These are phyloP conservation scores for Fusarium sp. DNA, from an alignment of 2,329 filamentous ascomycete species.

Conservation along the genomic window DNA sequence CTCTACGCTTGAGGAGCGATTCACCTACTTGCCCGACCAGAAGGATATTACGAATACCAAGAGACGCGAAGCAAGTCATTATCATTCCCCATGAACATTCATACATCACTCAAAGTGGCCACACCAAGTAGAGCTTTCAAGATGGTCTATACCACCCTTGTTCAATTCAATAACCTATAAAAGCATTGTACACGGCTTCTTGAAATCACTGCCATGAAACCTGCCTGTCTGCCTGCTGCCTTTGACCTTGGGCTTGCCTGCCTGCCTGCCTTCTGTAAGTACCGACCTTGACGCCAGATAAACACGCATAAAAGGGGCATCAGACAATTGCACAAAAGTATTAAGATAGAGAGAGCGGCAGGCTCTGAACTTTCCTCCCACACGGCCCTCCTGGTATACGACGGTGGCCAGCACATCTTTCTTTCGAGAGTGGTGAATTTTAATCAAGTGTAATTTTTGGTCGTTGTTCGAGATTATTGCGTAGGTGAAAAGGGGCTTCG, in stretches of 20 bases:
- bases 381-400: conserved; percentile 37
- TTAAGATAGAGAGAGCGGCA: conserved; percentile 42
- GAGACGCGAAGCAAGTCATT: neutral
- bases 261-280: conserved; percentile 43
- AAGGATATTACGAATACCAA: neutral
- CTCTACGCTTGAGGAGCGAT: neutral
- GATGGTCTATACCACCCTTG: conserved; percentile 32
- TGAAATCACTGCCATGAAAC: conserved; percentile 39
- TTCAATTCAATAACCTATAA: conserved; percentile 35
- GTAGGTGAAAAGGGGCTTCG: conserved; percentile 14
- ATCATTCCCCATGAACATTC: neutral
- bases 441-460: conserved; percentile 30
- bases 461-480: conserved; percentile 36
- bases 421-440: conserved; percentile 46
- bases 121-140: conserved; percentile 1
- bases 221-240: conserved; percentile 34
- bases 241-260: conserved; percentile 39
- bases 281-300: conserved; percentile 45
- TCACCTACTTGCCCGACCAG: neutral
- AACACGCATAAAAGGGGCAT: conserved; percentile 47
- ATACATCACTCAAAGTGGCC: neutral
- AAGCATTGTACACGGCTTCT: conserved; percentile 33
- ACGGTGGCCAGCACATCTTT: conserved; percentile 45
- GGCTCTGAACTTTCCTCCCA: conserved; percentile 34
- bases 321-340: conserved; percentile 43